Evolutionary conservation across 345 rosid genomes (phyloP).

Genomic region (Populus euphratica): DNA sequence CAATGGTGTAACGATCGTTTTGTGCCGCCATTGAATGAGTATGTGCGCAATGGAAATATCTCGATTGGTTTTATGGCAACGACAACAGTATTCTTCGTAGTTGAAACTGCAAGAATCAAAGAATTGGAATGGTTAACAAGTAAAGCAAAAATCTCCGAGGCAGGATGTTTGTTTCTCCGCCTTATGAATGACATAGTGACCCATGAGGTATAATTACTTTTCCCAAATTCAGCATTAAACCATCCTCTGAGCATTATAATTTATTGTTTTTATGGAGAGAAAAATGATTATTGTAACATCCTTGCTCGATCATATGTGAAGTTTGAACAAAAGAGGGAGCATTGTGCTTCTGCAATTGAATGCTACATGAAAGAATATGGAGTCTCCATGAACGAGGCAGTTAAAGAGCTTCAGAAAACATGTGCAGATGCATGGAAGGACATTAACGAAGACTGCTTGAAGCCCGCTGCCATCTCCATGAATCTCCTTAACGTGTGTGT

Average conservation of each 20-base stretch:
- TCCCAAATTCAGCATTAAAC: too few species aligned
- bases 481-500: not conserved
- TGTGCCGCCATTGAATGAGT: constrained; percentile 9
- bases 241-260: too few species aligned
- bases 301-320: not conserved
- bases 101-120: not conserved
- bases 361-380: constrained; percentile 12
- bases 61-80: not conserved
- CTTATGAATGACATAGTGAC: not conserved
- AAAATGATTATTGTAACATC: too few species aligned
- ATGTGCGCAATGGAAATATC: not conserved
- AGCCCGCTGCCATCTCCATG: not conserved
- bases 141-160: not conserved
- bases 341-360: not conserved
- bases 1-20: not conserved
- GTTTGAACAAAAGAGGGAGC: constrained; percentile 7
- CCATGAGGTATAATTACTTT: not conserved
- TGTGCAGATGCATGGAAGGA: constrained; percentile 11
- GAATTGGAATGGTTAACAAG: constrained; percentile 2
- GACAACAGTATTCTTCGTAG: not conserved
- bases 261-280: too few species aligned
- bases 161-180: not conserved
- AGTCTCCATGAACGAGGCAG: constrained; percentile 1
- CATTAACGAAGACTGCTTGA: constrained; percentile 11
- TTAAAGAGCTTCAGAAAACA: not conserved